These are phyloP conservation scores for Durio zibethinus DNA, from an alignment of 345 rosid species.

Conservation along the genomic window DNA sequence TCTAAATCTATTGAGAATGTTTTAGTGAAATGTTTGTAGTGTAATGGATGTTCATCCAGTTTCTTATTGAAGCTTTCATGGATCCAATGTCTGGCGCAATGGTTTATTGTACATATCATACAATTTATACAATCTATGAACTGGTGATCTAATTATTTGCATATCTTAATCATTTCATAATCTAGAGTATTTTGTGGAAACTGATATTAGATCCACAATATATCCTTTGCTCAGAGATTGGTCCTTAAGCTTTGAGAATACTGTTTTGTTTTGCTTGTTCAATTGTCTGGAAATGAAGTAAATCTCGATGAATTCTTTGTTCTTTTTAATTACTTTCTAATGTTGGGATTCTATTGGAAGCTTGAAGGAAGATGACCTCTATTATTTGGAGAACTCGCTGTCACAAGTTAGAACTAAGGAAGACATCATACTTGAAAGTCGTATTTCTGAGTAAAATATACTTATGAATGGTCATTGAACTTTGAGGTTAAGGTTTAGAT, in stretches of 20 bases:
- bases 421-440: not conserved
- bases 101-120: not conserved
- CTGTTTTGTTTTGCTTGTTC: not conserved
- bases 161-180: not conserved
- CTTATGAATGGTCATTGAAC: not conserved
- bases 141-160: not conserved
- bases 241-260: not conserved
- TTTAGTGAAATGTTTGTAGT: not conserved
- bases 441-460: not conserved
- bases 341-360: not conserved
- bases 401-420: not conserved
- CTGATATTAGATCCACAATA: not conserved
- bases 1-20: not conserved
- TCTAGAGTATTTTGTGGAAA: not conserved
- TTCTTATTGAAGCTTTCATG: not conserved
- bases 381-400: not conserved
- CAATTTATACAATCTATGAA: not conserved
- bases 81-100: not conserved
- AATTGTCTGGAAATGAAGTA: not conserved
- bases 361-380: not conserved
- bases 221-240: not conserved
- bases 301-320: not conserved
- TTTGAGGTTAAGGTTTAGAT: not conserved
- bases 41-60: not conserved
- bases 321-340: not conserved